Evolutionary conservation across 2,329 filamentous ascomycete species (phyloP), one percentile per base, ranked within the genome.

Genomic region (Monilinia polystroma): DNA sequence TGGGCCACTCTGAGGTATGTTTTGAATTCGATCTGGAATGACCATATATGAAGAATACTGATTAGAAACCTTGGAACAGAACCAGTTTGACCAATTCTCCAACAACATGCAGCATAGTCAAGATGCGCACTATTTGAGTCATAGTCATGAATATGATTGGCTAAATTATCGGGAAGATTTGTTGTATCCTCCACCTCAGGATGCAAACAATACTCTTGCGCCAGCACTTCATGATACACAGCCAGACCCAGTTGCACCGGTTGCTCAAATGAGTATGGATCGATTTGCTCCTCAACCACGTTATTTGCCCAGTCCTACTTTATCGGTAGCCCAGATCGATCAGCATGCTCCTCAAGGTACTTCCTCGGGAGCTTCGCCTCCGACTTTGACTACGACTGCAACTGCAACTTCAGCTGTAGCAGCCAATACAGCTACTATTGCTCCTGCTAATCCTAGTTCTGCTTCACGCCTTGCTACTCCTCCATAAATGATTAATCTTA

Each of bases 401-500:
- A 20, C 35, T 32, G 41, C 49, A 4, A 23, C 20, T 38, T 35
- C 62, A 10, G 14, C 20, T 43, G 10, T 32, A 43, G 6, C 18
- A 32, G 49, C 32, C 11, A 16, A 16, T 29, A 63, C 29, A 3
- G 10, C 32, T 54, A 23, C 41, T 12, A n/a, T n/a, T n/a, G 16
- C 38, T 29, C 32, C 49, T 54, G 16, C n/a, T 29, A 8, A 23
- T 43, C 32, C 49, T 43, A 16, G 18, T 3, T 29, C 60, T 16
- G n/a, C 16, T 32, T 63, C 49, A 16, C 60, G 47, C 29, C 35
- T 54, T 26, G 47, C 60, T 29, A 63, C 60, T 43, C 60, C 60
- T n/a, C 60, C 60, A 32, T 54, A 29, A 26, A n/a, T 26, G 23
- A 63, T 54, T 26, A 54, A 1, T 43, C 20, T 49, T 3, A n/a